phyloP scores from a whole-genome alignment of 2,329 filamentous ascomycete species.

The Colletotrichum zoysiae region DNA sequence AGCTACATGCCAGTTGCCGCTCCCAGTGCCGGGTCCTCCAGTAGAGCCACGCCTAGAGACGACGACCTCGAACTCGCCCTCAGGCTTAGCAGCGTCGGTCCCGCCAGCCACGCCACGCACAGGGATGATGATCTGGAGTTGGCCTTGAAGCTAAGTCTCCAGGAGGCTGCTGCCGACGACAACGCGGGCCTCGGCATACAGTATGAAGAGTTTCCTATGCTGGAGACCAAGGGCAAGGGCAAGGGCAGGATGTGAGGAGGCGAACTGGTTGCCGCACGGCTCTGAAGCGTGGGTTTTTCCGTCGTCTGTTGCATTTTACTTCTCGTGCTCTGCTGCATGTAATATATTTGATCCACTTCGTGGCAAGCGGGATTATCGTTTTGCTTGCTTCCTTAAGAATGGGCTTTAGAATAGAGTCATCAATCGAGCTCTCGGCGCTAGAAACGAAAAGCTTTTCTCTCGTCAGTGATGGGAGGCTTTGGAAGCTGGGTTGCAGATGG shows the following conservation, averaged over 20 bases:
- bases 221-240: conserved; percentile 56
- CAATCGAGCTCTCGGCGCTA: background rate
- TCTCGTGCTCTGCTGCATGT: conserved; percentile 13
- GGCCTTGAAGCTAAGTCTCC: conserved; percentile 66
- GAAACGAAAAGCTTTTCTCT: background rate
- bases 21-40: conserved; percentile 25
- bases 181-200: conserved; percentile 49
- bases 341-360: conserved; percentile 11
- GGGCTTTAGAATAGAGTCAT: background rate
- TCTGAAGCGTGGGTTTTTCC: conserved; percentile 4
- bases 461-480: no score
- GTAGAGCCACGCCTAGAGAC: conserved; percentile 51
- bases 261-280: conserved; percentile 19
- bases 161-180: conserved; percentile 41
- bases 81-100: conserved; percentile 63
- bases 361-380: background rate
- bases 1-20: conserved; percentile 50
- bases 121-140: conserved; percentile 71
- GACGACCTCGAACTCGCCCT: conserved; percentile 72
- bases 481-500: no score
- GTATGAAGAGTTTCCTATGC: conserved; percentile 54
- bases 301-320: background rate
- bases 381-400: background rate
- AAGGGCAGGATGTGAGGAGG: conserved; percentile 55
- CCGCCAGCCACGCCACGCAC: conserved; percentile 62